Base-by-base conservation (phyloP, 306 rosid genomes). In the Crotalaria pallida region DNA sequence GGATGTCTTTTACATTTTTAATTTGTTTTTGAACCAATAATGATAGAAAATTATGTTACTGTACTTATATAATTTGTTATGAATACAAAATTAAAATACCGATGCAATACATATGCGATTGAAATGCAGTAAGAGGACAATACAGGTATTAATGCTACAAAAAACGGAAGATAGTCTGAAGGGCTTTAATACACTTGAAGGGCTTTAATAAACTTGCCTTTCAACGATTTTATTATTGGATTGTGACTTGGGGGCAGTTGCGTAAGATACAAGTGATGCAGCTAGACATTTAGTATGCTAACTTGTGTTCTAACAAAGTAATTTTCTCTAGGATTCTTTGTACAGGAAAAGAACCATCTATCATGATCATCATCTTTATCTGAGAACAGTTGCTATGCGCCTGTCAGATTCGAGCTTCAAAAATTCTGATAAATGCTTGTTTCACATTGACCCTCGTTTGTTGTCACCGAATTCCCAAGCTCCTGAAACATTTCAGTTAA, bases 381-480 rank as follows among this genome's bases (percentile, higher is more conserved):
- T 80, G 60, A 65, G 72, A 73, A 50, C 58, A 69, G 69, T 74
- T 50, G 72, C 72, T 50, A 50, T n/a, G 70, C 63, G 18, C 69
- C 50, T 22, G 48, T 55, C 36, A 58, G 57, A 69, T 47, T 69
- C 33, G 11, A 64, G 41, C 77, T 56, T 78, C 72, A 48, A 48
- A 68, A 60, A 67, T 66, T 47, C 66, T 41, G 64, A 15, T 70
- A 63, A 72, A 77, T 61, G 79, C 61, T 67, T 55, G 22, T 58
- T 40, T 70, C 74, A 70, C 48, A 44, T 61, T 49, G 48, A 50
- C 69, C 13, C 34, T 41, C 26, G 7, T 68, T 75, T 50, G 23
- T 38, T 27, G 45, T 84, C 83, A 88, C 79, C 86, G 88, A 71
- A 94, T 81, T 63, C 95, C 90, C 80, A 77, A 57, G 76, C 85